These are phyloP conservation scores for Suillus alpinus DNA, from an alignment of 768 basidiomycete genomes.

Conservation along the genomic window DNA sequence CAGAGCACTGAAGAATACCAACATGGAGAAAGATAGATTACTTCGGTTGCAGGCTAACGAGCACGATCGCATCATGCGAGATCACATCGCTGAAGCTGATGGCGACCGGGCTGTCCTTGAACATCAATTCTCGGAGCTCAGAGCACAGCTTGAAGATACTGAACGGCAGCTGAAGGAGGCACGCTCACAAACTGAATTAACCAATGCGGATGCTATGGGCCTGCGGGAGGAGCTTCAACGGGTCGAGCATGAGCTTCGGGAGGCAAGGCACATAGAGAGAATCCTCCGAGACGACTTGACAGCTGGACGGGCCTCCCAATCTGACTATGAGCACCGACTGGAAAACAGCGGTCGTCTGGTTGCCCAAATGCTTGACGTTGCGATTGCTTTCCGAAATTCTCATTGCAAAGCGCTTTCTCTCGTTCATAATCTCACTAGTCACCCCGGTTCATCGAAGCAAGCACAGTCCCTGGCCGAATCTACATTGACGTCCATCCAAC, in stretches of 20 bases:
- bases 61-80: slow-evolving; percentile 67
- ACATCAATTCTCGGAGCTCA: slow-evolving; percentile 77
- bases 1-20: slow-evolving; percentile 62
- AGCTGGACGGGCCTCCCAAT: slow-evolving; percentile 64
- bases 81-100: slow-evolving; percentile 90
- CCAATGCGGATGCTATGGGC: slow-evolving; percentile 64
- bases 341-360: slow-evolving; percentile 67
- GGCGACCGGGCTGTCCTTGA: slow-evolving; percentile 92
- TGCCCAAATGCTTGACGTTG: slow-evolving; percentile 80
- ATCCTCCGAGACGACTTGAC: slow-evolving; percentile 73
- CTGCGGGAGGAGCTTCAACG: slow-evolving; percentile 73
- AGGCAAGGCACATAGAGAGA: slow-evolving; percentile 63
- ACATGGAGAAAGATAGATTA: slow-evolving; percentile 76
- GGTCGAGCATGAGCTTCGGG: slow-evolving; percentile 66
- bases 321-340: slow-evolving; percentile 62
- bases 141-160: slow-evolving; percentile 57
- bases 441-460: slow-evolving; percentile 51
- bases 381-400: slow-evolving; percentile 72
- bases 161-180: slow-evolving; percentile 65
- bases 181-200: slow-evolving; percentile 57
- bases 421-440: slow-evolving; percentile 53
- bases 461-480: slow-evolving; percentile 47
- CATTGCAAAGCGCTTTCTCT: slow-evolving; percentile 70
- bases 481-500: slow-evolving; percentile 45
- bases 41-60: slow-evolving; percentile 70